Base-by-base conservation (phyloP, 2,329 filamentous ascomycete species). In the Lojkania enalia region DNA sequence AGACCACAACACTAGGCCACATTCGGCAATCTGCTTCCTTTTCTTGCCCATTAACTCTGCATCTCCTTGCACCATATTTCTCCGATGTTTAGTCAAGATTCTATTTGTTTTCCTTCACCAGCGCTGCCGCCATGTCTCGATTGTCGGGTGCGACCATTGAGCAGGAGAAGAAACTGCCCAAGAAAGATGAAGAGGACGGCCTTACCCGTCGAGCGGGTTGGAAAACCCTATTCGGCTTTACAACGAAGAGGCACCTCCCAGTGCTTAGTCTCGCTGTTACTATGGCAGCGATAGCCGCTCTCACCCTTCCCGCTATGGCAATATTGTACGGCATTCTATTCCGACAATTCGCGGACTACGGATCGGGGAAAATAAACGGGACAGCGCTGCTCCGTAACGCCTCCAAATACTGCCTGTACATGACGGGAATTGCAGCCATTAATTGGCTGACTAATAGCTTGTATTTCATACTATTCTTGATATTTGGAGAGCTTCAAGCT, bases 401-500 rank as follows among this genome's bases (percentile, higher is more conserved):
- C 1, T 77, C 79, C 0, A 75, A 66, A 31, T 85, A 83, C 72
- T 85, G 83, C 35, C 54, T 85, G 19, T 78, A 82, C 19, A 71
- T 96, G 32, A 69, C 83, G 0, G 77, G 74, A 0, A 67, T 96
- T 0, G 89, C 86, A 0, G 65, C 74, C 0, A 79, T 73, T 0
- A 84, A 81, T 35, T 92, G 88, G 82, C 35, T 90, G 0, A 69
- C 85, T 13, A 85, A 87, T 54, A 79, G 81, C 2, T 63, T 78
- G 1, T 87, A 89, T 55, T 85, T 90, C 57, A 76, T 78, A 1
- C 67, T 81, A 0, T 96, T 91, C 84, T 74, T 92, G 20, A 64
- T 80, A 0, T 94, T 94, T 65, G 88, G 91, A 12, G 91, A 96
- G 67, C 59, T 89, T 2, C 89, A 96, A 54, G 89, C 87, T 0